Base-by-base conservation (phyloP, 139 green algal species). In the Coelastrella sp. region DNA sequence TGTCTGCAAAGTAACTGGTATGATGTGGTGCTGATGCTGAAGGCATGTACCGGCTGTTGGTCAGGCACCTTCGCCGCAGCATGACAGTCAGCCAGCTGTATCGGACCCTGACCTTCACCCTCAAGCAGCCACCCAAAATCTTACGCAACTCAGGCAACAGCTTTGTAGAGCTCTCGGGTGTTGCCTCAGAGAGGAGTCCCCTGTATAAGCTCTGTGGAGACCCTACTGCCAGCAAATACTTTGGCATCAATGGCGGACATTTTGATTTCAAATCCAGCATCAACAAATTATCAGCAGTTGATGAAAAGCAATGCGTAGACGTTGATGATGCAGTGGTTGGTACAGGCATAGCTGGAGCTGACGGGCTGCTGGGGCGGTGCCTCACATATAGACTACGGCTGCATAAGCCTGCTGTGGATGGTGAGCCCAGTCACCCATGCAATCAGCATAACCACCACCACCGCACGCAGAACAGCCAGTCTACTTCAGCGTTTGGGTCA, bases 311-410 rank as follows among this genome's bases (percentile, higher is more conserved):
- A 70, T 24, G 20, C 8, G 35, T 4, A 84, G 49, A 10, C 49
- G 80, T 20, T n/a, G 59, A 11, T 35, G 17, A 20, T 10, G 7
- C 10, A 8, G 17, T 17, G 20, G 83, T 79, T 59, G 83, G 83
- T 57, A 10, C 6, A 56, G 83, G 83, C 10, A 12, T 80, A 24
- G 63, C 65, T 63, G 83, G 83, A 8, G 63, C 83, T 60, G 49
- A 88, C 56, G 83, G 83, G 8, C 25, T 81, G 65, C 8, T 88
- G 65, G 83, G 83, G 7, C 63, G 83, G 49, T 88, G 83, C 65
- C 22, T 68, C 15, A 73, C n/a, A 20, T 88, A 70, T 25, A 88
- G 15, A 5, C n/a, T 88, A 24, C 20, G 35, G 20, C 83, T 88
- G 65, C 8, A 57, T 9, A 9, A 22, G 72, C 19, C 24, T 66